Evolutionary conservation across 768 basidiomycete species (phyloP).

Genomic region (Leccinum subtestaceum): DNA sequence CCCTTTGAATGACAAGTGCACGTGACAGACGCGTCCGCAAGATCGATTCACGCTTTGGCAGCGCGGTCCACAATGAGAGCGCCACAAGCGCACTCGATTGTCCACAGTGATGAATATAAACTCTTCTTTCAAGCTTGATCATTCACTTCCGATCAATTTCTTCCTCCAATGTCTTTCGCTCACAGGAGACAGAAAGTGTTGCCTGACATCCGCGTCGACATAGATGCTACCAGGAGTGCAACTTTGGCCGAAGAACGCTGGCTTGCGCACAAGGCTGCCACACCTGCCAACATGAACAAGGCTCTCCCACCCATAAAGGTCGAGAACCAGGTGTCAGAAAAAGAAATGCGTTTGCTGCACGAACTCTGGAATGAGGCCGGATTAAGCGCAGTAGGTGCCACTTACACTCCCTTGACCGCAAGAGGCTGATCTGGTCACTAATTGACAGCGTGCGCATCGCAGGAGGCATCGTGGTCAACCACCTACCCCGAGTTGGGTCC

Average conservation of each 20-base stretch:
- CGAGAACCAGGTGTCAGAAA: conserved; percentile 18
- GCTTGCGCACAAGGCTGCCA: not conserved
- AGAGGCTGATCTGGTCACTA: conserved; percentile 8
- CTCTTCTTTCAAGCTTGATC: not conserved
- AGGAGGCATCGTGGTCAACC: conserved; percentile 12
- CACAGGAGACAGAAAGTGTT: conserved; percentile 19
- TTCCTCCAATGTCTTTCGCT: conserved; percentile 10
- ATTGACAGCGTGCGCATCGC: conserved; percentile 25
- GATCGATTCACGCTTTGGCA: conserved; percentile 9
- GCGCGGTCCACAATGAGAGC: conserved; percentile 6
- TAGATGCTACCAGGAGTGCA: not conserved
- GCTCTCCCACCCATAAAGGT: conserved; percentile 14
- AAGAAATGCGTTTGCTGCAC: conserved; percentile 19
- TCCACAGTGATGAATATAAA: conserved; percentile 12
- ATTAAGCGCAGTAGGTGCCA: conserved; percentile 19
- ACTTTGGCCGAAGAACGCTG: not conserved
- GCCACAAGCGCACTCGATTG: not conserved
- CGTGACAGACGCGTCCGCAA: conserved; percentile 13
- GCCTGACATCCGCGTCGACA: conserved; percentile 19
- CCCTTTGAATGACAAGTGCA: not conserved
- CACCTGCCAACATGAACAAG: conserved; percentile 1
- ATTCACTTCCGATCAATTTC: not conserved
- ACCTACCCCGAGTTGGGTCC: conserved; percentile 1
- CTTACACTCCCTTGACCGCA: not conserved
- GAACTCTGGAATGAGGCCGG: conserved; percentile 28